Evolutionary conservation across 1,284 basidiomycete genomes (phyloP).

Genomic region (Trichosporon sp.): DNA sequence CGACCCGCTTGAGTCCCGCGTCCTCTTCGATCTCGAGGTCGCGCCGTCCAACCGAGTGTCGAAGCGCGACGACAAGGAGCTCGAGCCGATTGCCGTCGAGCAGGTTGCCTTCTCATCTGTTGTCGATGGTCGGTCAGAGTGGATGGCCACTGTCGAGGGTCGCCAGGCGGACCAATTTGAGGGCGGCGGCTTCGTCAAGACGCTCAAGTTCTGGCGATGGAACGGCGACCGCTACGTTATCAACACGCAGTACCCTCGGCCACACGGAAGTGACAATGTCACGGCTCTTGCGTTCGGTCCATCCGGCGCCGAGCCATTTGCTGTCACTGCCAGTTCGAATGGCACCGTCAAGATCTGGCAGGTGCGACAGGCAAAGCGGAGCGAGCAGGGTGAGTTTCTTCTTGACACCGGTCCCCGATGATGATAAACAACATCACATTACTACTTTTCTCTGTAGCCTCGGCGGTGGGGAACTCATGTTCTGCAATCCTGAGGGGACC

Average conservation of each 20-base stretch:
- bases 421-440: conserved; percentile 47
- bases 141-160: conserved; percentile 89
- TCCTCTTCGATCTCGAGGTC: conserved; percentile 84
- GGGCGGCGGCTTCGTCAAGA: conserved; percentile 57
- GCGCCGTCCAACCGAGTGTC: conserved; percentile 89
- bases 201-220: conserved; percentile 80
- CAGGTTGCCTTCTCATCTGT: conserved; percentile 59
- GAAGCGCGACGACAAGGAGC: conserved; percentile 67
- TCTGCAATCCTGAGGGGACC: conserved; percentile 48
- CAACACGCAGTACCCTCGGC: conserved; percentile 85
- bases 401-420: conserved; percentile 18
- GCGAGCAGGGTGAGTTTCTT: conserved; percentile 39
- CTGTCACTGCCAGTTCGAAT: conserved; percentile 46
- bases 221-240: conserved; percentile 51
- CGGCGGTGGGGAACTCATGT: conserved; percentile 40
- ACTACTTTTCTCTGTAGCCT: conserved; percentile 36
- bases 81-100: conserved; percentile 74
- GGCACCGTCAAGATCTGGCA: conserved; percentile 51
- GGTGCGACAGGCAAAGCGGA: conserved; percentile 39
- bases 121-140: conserved; percentile 53
- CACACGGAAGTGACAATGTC: conserved; percentile 67
- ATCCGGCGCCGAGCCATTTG: conserved; percentile 28
- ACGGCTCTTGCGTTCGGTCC: conserved; percentile 62
- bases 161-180: conserved; percentile 60
- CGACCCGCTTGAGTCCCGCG: conserved; percentile 64